Evolutionary conservation across 1,139 yeast species (phyloP), one percentile per base, ranked within the genome.

Genomic region (Candida sp.): DNA sequence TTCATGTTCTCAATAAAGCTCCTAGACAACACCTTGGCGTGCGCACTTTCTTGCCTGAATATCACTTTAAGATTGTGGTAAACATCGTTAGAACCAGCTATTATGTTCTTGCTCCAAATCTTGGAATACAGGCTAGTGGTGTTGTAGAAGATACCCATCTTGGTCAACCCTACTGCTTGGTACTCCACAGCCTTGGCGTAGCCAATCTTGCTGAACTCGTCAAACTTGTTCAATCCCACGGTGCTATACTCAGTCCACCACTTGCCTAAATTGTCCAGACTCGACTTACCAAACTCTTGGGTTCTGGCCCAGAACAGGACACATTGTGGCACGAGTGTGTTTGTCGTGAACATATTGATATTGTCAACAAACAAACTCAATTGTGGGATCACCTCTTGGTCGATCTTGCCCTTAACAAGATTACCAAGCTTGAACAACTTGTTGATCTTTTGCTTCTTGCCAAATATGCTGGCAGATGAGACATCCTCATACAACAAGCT

Each of bases 401-500:
- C 23, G 5, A 45, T 17, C 5, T 26, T 46, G 23, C 30, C 12
- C 32, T 44, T 46, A 6, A 52, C 26, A 11, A 25, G 23, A 7
- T 43, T 40, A 7, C 42, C 31, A 35, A 44, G 47, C 40, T 49
- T 48, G 7, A 34, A 12, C 23, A 54, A 44, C 38, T 49, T 53
- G 31, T 48, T 52, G 17, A 53, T 33, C 42, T 49, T 40, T 46
- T 49, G 17, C 23, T 46, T 17, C 37, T 32, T 5, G 44, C 44
- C 45, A 56, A 55, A 41, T 38, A 49, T 38, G 22, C 39, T 34
- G 5, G 32, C 23, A 4, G 30, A 11, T 25, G 49, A 30, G 8
- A 45, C 42, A 26, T 43, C 54, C 46, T 62, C 63, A 46, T 60
- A 62, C 27, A 61, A 25, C 25, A 55, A 34, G n/a, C 40, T 44